Evolutionary conservation across 1,284 basidiomycete species (phyloP).

Genomic region (Sporisorium graminicola): DNA sequence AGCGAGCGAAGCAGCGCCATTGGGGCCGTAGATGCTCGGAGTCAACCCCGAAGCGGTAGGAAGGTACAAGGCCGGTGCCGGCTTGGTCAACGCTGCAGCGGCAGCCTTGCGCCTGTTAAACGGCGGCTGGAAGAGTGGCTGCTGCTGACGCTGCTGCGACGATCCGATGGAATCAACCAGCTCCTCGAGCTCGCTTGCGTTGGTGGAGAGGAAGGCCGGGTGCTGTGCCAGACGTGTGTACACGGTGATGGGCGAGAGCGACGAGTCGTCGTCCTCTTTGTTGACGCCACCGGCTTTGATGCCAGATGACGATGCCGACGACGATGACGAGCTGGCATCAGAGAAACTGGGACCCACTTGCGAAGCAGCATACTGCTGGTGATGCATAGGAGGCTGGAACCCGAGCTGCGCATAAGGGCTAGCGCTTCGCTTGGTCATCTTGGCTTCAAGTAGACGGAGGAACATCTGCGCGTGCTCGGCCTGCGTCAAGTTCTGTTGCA

Average conservation of each 20-base stretch:
- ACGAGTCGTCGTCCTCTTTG: conserved; percentile 28
- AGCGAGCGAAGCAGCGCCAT: conserved; percentile 17
- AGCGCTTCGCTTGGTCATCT: conserved; percentile 45
- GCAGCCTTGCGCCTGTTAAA: conserved; percentile 32
- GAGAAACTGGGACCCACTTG: conserved; percentile 33
- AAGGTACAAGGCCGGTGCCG: conserved; percentile 23
- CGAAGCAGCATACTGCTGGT: conserved; percentile 30
- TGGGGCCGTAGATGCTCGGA: conserved; percentile 42
- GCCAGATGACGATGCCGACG: conserved; percentile 19
- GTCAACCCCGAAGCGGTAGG: conserved; percentile 28
- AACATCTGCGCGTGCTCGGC: conserved; percentile 59
- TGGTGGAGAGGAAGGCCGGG: conserved; percentile 60
- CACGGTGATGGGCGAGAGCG: conserved; percentile 58
- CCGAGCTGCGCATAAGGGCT: conserved; percentile 57
- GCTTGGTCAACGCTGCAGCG: conserved; percentile 7
- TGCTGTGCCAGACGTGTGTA: conserved; percentile 60
- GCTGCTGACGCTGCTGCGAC: conserved; percentile 20
- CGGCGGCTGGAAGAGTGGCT: conserved; percentile 24
- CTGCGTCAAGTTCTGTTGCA: conserved; percentile 36
- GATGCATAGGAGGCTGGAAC: conserved; percentile 56
- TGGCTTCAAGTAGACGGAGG: conserved; percentile 53
- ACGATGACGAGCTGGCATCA: conserved; percentile 31
- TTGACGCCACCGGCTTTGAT: not conserved
- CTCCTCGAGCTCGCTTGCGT: conserved; percentile 59
- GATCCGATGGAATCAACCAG: conserved; percentile 57